Base-by-base conservation (phyloP, 495 filamentous ascomycete genomes). In the Chaetomium fimeti region DNA sequence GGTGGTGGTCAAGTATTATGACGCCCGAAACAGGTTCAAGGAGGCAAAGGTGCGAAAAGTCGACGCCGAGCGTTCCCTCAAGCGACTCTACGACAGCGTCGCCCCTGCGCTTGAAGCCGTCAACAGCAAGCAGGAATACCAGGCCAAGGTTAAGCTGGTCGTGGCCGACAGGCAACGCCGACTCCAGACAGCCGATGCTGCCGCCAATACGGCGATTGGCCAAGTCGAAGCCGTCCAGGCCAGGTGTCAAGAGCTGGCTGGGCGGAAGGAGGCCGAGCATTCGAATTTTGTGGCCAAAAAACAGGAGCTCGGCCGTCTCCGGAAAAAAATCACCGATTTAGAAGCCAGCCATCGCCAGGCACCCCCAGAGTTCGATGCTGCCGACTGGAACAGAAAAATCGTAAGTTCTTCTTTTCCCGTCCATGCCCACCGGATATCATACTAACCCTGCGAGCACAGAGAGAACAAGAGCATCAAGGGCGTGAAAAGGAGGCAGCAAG, bases 21-120 rank as follows among this genome's bases (percentile, higher is more conserved):
- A 73, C 40, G 75, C 79, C 12, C 74, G 71, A 71, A 75, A 22
- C 60, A 76, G 36, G 67, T 80, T 63, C 75, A 78, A 13, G 72
- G 81, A 63, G 51, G 81, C 69, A 20, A 87, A 86, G 69, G 62
- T 74, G 29, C 78, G 69, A 47, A 81, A 72, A 65, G 77, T 77
- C 48, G 74, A 74, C 1, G 79, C 85, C 0, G 69, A 82, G 43
- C 68, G 64, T 12, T 83, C 87, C 57, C 76, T 91, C 1, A 76
- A 79, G 47, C 74, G 78, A 25, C 76, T 96, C 18, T 74, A 89
- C 67, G 54, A 76, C 0, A 83, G 88, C 25, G 79, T 88, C 3
- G 86, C 85, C 28, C 94, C 94, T 58, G 82, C 86, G 1, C 68
- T 96, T 59, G 68, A 81, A 67, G 84, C 86, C 2, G 83, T 90